Evolutionary conservation across 192 early-diverging fungal species (phyloP).

Genomic region (Chytriomyces confervae): DNA sequence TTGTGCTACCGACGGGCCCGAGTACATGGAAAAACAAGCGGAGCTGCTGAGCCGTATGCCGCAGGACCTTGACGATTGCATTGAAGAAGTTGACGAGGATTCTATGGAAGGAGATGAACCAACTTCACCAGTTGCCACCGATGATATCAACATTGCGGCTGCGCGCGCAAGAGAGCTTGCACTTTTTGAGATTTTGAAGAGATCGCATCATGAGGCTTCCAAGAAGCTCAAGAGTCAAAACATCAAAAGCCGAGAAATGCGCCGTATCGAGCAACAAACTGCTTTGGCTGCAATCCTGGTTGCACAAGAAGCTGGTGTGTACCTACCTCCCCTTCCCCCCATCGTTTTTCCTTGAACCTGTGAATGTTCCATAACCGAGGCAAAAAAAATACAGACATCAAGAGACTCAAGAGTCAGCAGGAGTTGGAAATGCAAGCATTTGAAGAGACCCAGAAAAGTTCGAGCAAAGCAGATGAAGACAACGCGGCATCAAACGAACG

Average conservation of each 20-base stretch:
- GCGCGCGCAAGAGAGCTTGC: conserved; percentile 31
- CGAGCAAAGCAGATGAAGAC: conserved; percentile 50
- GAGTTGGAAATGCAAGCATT: conserved; percentile 51
- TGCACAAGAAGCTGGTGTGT: conserved; percentile 34
- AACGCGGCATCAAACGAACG: conserved; percentile 51
- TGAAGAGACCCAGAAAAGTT: conserved; percentile 43
- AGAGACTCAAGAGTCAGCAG: conserved; percentile 48
- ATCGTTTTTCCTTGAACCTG: not conserved
- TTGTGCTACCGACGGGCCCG: conserved; percentile 8
- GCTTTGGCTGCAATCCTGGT: conserved; percentile 11
- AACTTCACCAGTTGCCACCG: conserved; percentile 15
- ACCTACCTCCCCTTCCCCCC: not conserved
- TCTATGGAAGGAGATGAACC: not conserved
- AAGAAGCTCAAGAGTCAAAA: conserved; percentile 35
- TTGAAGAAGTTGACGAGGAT: conserved; percentile 23
- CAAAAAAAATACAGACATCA: conserved; percentile 34
- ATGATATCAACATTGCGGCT: conserved; percentile 29
- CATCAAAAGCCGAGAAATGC: conserved; percentile 8
- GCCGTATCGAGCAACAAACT: conserved; percentile 20
- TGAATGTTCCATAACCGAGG: not conserved
- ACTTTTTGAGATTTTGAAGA: conserved; percentile 33
- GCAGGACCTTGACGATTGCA: not conserved
- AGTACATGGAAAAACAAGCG: conserved; percentile 6
- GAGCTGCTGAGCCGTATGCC: conserved; percentile 30
- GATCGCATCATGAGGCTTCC: conserved; percentile 14